A percentile compares a stretch with the other conserved stretches of the same genome.
These are phyloP conservation scores for Hysterangium stoloniferum DNA, from an alignment of 768 basidiomycete species.

Conservation along the genomic window DNA sequence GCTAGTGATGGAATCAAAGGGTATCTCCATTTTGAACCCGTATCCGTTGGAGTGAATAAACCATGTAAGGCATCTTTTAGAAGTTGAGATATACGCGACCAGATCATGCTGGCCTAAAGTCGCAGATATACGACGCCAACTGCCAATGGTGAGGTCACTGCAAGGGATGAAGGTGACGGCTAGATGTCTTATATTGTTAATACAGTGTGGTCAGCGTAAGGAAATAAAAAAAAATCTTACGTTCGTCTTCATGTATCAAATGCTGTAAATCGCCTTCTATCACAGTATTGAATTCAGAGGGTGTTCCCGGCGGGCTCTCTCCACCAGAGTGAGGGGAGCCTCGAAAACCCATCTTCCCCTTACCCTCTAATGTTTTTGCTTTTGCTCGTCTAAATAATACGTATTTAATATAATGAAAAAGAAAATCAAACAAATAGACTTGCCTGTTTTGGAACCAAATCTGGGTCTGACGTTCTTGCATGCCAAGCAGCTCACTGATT, in stretches of 20 bases:
- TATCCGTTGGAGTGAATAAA: slow-evolving; percentile 66
- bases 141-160: slow-evolving; percentile 64
- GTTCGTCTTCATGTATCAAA: slow-evolving; percentile 68
- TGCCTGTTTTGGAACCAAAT: slow-evolving; percentile 89
- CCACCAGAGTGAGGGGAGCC: slow-evolving; percentile 9
- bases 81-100: slow-evolving; percentile 67
- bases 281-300: slow-evolving; percentile 43
- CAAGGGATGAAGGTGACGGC: slow-evolving; percentile 74
- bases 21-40: slow-evolving; percentile 81
- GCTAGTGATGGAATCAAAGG: slow-evolving; percentile 54
- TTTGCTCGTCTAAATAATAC: slow-evolving; percentile 58
- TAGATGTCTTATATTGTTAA: slow-evolving; percentile 19
- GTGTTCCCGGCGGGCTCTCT: slow-evolving; percentile 32
- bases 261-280: slow-evolving; percentile 53
- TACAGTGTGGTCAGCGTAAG: neutral
- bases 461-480: slow-evolving; percentile 83
- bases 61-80: slow-evolving; percentile 64
- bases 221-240: slow-evolving; percentile 36
- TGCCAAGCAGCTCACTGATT: slow-evolving; percentile 65
- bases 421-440: slow-evolving; percentile 11
- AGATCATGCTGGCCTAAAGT: slow-evolving; percentile 51
- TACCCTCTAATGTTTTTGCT: slow-evolving; percentile 63
- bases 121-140: slow-evolving; percentile 68
- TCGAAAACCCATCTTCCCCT: slow-evolving; percentile 25
- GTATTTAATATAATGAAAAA: slow-evolving; percentile 5